Base-by-base conservation (phyloP, 495 filamentous ascomycete genomes). In the Penicillium steckii region DNA sequence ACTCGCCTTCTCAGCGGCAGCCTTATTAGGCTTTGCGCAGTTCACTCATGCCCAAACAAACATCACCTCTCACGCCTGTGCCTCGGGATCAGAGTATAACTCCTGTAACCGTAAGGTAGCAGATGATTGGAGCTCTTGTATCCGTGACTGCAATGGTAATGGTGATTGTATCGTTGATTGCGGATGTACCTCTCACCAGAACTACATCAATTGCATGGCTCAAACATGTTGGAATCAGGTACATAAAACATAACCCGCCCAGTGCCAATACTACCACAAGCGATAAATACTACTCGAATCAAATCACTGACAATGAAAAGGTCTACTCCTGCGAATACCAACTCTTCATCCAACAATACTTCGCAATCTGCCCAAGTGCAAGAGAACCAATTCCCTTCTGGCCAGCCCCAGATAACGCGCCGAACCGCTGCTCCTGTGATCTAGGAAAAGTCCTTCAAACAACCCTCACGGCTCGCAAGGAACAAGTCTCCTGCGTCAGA, bases 281-380 rank as follows among this genome's bases (percentile, higher is more conserved):
- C n/a, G n/a, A n/a, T 37, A 25, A 23, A 40, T 46, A 12, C 42
- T 23, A 40, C 12, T 6, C 4, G 17, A 13, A 40, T 12, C 27
- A 29, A 5, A 29, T 29, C n/a, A n/a, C 35, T 40, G 35, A 40
- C n/a, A 18, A 4, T 13, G 21, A n/a, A 12, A 35, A 66, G 63
- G 63, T 66, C 35, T 69, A 69, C 48, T 69, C 66, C 17, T 69
- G 66, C 55, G 60, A 65, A 50, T 69, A 69, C 52, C 66, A 69
- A 42, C 65, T 61, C 49, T 65, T 69, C 46, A 51, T 69, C 13
- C 62, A 66, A 19, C 57, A 65, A 44, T 69, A 69, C 48, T 62
- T 60, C 48, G 50, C 61, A 40, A 46, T 66, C n/a, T 66, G 63
- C 57, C 64, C 59, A 15, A 63, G 48, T 22, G 59, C 59, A 40